Base-by-base conservation (phyloP, 371 early-diverging fungal species). In the Apophysomyces ossiformis region DNA sequence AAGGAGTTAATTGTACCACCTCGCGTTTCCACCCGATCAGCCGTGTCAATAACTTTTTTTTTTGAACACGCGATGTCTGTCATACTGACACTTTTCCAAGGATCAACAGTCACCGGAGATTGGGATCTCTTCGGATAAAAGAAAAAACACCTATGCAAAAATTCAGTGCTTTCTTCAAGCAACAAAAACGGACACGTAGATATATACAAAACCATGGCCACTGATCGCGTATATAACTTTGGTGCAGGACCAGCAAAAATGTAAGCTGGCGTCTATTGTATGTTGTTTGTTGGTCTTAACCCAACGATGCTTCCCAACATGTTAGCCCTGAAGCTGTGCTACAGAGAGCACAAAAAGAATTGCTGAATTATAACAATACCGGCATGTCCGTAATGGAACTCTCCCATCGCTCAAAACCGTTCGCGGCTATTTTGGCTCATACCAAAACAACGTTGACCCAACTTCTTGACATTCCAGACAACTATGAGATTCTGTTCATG, bases 361-460 rank as follows among this genome's bases (percentile, higher is more conserved):
- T 98, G 47, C 74, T 95, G 46, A 82, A 93, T 82, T 95, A 89
- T 73, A 77, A 86, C 66, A 88, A 87, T 63, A 87, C 91, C 0
- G 96, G 96, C 58, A 85, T 93, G 87, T 95, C 95, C 0, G 88
- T 99, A 63, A 88, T 99, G 89, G 98, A 96, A 71, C 79, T 99
- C 68, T 95, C 96, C 12, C 98, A 99, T 77, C 94, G 99, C 44
- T 93, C 95, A 13, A 83, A 85, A 60, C 79, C 87, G 2, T 98
- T 95, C 69, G 93, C 90, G 41, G 77, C 75, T 5, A 88, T 96
- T 68, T 82, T 94, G 61, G 80, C 82, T 58, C 78, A 82, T 37
- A 90, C 96, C 26, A 89, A 95, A 68, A 71, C 75, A 2, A 83
- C 92, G 26, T 84, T 96, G 56, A 82, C 87, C 5, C 50, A 79